Percentiles rank a stretch among this genome's conserved stretches.
Evolutionary conservation across 257 asterid species (phyloP).

Genomic region (Paraleonurus japonicus): DNA sequence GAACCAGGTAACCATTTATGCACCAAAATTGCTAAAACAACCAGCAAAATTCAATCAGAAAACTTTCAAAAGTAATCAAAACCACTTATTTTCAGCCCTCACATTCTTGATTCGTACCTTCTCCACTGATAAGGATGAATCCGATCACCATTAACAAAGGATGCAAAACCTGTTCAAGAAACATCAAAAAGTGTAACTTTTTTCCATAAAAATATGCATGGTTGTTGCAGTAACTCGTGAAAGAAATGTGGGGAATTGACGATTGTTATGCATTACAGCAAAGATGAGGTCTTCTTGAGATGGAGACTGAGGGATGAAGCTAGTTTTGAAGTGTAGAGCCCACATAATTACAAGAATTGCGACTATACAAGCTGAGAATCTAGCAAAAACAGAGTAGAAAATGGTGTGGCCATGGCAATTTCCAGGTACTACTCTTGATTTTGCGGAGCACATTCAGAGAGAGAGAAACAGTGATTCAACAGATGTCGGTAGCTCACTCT

Average conservation of each 20-base stretch:
- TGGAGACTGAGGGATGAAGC: slow-evolving; percentile 60
- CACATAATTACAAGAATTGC: slow-evolving; percentile 70
- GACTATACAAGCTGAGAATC: slow-evolving; percentile 60
- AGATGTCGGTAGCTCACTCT: background rate
- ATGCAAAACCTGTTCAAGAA: slow-evolving; percentile 63
- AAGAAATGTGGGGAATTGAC: background rate
- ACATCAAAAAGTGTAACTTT: background rate
- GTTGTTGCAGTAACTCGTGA: background rate
- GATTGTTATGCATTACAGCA: slow-evolving; percentile 58
- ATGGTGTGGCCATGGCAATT: slow-evolving; percentile 45
- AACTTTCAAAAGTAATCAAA: background rate
- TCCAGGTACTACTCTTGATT: background rate
- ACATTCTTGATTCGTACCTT: slow-evolving; percentile 45
- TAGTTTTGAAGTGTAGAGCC: slow-evolving; percentile 66
- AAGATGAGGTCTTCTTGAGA: slow-evolving; percentile 61
- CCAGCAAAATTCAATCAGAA: background rate
- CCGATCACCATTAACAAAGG: slow-evolving; percentile 93
- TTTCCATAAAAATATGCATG: slow-evolving; percentile 14
- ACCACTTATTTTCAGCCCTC: slow-evolving; percentile 13
- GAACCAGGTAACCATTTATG: slow-evolving; percentile 91
- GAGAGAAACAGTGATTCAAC: slow-evolving; percentile 28
- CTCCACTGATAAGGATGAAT: slow-evolving; percentile 82
- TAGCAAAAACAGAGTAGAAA: slow-evolving; percentile 49
- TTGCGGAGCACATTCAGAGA: slow-evolving; percentile 1
- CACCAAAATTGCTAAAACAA: slow-evolving; percentile 69